Conservation (phyloP, 2,329 filamentous ascomycete genomes). For the Calycina marina region DNA sequence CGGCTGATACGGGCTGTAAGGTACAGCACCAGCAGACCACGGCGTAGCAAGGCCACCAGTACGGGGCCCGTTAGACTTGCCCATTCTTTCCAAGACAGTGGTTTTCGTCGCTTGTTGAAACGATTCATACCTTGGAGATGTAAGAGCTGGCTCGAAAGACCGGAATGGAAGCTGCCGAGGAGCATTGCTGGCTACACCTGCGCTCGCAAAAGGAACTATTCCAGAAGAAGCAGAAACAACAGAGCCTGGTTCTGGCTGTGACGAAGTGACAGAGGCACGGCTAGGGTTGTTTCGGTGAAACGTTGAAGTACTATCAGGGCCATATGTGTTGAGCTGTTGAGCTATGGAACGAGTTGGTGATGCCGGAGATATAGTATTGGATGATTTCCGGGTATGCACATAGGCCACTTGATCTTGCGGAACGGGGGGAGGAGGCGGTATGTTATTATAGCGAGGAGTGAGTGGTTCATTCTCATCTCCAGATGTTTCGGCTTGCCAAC, state of each 20-base stretch:
- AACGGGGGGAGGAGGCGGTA: constrained; percentile 40
- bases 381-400: constrained; percentile 7
- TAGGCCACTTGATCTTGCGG: constrained; percentile 32
- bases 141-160: constrained; percentile 42
- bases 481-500: constrained; percentile 36
- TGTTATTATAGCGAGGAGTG: constrained; percentile 42
- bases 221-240: constrained; percentile 9
- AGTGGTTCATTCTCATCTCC: constrained; percentile 40
- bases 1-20: constrained; percentile 69
- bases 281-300: constrained; percentile 3
- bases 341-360: constrained; percentile 14
- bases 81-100: constrained; percentile 44
- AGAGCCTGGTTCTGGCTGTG: constrained; percentile 11
- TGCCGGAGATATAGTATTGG: constrained; percentile 7
- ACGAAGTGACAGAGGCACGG: constrained; percentile 10
- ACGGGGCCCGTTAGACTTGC: constrained; percentile 31
- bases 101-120: constrained; percentile 38
- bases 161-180: constrained; percentile 39
- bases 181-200: constrained; percentile 10
- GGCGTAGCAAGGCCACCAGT: constrained; percentile 47
- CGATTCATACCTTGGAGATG: constrained; percentile 29
- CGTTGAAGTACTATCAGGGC: not conserved
- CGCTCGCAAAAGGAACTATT: constrained; percentile 10
- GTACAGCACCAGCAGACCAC: constrained; percentile 43
- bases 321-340: constrained; percentile 13